Percentiles rank a stretch among this genome's conserved stretches.
These are phyloP conservation scores for Cladosporium oxysporum DNA, from an alignment of 2,329 filamentous ascomycete species.

Conservation along the genomic window DNA sequence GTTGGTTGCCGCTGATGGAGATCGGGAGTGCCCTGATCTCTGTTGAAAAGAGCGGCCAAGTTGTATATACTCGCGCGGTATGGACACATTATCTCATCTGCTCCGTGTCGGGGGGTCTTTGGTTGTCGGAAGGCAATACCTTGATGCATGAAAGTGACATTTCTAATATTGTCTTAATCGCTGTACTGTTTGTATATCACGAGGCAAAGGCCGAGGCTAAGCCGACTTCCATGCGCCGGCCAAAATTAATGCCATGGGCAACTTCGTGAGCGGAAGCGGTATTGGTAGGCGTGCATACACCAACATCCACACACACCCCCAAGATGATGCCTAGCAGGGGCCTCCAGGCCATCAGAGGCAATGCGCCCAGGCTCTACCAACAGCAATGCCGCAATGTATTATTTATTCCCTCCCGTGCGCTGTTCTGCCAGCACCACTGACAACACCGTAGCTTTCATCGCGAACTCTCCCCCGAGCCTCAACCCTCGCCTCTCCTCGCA, in stretches of 20 bases:
- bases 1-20: background rate
- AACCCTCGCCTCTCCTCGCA: conserved; percentile 10
- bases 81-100: background rate
- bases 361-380: conserved; percentile 28
- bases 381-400: conserved; percentile 35
- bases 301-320: conserved; percentile 21
- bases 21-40: background rate
- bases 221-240: background rate
- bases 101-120: background rate
- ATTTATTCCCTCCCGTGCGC: background rate
- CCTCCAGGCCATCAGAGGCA: conserved; percentile 39
- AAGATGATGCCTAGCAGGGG: conserved; percentile 53
- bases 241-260: conserved; percentile 2
- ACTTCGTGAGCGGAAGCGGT: background rate
- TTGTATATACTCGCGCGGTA: background rate
- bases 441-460: conserved; percentile 15
- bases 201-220: background rate
- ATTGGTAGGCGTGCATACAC: background rate
- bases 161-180: background rate
- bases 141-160: background rate
- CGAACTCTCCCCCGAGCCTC: conserved; percentile 20
- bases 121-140: background rate
- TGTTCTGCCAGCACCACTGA: background rate
- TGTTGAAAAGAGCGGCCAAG: background rate
- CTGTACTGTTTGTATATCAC: background rate